Evolutionary conservation across 2,329 filamentous ascomycete genomes (phyloP).

Genomic region (Neoarthrinium moseri): DNA sequence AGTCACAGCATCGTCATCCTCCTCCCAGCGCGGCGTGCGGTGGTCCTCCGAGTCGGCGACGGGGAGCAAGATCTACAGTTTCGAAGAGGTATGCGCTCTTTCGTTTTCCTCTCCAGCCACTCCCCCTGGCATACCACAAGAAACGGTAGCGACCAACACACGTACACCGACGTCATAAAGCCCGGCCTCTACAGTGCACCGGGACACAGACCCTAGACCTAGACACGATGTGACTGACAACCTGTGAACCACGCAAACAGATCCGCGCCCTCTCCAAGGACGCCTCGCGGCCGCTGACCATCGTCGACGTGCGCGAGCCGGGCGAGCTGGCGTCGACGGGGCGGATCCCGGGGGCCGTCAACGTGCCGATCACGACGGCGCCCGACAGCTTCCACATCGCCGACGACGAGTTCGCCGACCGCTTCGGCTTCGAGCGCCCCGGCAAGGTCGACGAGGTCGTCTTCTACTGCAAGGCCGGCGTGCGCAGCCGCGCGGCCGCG

Average conservation of each 20-base stretch:
- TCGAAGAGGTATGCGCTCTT: constrained; percentile 26
- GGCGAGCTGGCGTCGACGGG: constrained; percentile 62
- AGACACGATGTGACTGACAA: no score
- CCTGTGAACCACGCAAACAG: constrained; percentile 10
- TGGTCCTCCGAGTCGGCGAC: constrained; percentile 23
- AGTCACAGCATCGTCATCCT: neutral
- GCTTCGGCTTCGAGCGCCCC: constrained; percentile 76
- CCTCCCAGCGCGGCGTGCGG: constrained; percentile 9
- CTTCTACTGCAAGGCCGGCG: constrained; percentile 92
- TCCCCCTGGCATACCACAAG: neutral
- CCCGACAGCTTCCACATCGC: constrained; percentile 78
- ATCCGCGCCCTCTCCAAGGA: constrained; percentile 17
- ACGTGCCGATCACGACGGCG: constrained; percentile 75
- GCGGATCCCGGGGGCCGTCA: constrained; percentile 76
- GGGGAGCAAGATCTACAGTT: constrained; percentile 26
- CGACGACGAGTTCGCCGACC: constrained; percentile 76
- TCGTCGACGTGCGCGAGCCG: constrained; percentile 69
- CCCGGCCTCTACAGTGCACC: no score
- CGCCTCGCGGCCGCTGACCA: constrained; percentile 6
- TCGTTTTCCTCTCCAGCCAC: neutral
- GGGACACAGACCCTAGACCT: no score
- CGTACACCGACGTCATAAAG: no score
- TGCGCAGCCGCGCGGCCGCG: constrained; percentile 76
- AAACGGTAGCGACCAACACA: no score
- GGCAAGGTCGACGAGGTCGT: constrained; percentile 50